These are phyloP conservation scores for Calonectria hawksworthii DNA, from an alignment of 2,329 filamentous ascomycete genomes.

Conservation along the genomic window DNA sequence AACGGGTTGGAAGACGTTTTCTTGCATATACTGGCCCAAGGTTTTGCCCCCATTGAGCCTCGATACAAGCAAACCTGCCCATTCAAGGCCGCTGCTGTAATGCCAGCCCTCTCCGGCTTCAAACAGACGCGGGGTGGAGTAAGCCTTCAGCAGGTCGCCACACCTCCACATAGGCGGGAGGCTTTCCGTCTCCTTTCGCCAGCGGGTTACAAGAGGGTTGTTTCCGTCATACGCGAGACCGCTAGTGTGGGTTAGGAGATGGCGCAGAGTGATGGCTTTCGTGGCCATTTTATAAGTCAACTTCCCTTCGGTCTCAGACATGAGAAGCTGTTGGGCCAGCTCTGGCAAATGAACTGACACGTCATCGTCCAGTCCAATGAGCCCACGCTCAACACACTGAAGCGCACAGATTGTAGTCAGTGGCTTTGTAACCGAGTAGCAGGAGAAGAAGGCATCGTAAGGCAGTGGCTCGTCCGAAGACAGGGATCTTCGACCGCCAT, in stretches of 20 bases:
- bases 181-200: conserved; percentile 4
- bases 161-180: conserved; percentile 2
- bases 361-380: conserved; percentile 14
- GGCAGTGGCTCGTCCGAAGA: not conserved
- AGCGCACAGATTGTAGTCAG: conserved; percentile 6
- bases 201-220: conserved; percentile 1
- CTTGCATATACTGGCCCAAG: conserved; percentile 8
- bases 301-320: not conserved
- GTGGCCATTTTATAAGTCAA: not conserved
- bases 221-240: conserved; percentile 9
- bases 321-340: conserved; percentile 2
- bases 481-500: not conserved
- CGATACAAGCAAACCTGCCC: conserved; percentile 6
- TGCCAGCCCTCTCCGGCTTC: conserved; percentile 13
- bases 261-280: conserved; percentile 7
- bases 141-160: conserved; percentile 6
- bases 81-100: conserved; percentile 12
- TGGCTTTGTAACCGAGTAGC: conserved; percentile 5
- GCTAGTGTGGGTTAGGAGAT: conserved; percentile 15
- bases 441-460: conserved; percentile 8
- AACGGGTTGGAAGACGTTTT: not conserved
- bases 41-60: not conserved
- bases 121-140: conserved; percentile 11
- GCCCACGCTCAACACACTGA: conserved; percentile 9
- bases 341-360: conserved; percentile 1